Percentiles rank a stretch among this genome's conserved stretches.
Evolutionary conservation across 495 filamentous ascomycete species (phyloP).

Genomic region (Rhizodiscina lignyota): DNA sequence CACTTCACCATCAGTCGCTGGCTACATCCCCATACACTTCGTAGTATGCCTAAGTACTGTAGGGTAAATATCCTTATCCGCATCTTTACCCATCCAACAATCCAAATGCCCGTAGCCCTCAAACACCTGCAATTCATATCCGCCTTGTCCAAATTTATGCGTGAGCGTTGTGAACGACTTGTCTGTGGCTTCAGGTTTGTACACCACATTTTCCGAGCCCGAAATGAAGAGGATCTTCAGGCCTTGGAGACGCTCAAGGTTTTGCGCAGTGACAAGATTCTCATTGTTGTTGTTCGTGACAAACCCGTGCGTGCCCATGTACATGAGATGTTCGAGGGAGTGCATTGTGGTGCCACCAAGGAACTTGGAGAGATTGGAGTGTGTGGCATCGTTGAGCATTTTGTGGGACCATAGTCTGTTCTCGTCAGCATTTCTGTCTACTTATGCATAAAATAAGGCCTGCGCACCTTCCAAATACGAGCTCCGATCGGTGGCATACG

Average conservation of each 20-base stretch:
- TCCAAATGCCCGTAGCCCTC: conserved; percentile 53
- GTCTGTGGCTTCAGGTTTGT: conserved; percentile 39
- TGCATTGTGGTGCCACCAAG: conserved; percentile 47
- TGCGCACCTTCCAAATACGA: conserved; percentile 54
- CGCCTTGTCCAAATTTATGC: conserved; percentile 29
- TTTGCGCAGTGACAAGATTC: conserved; percentile 28
- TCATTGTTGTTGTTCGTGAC: conserved; percentile 31
- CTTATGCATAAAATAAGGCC: no score
- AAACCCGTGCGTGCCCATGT: conserved; percentile 33
- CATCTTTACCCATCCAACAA: conserved; percentile 45
- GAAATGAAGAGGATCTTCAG: conserved; percentile 42
- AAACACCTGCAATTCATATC: conserved; percentile 36
- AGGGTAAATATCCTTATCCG: no score
- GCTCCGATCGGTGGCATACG: conserved; percentile 39
- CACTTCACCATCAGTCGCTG: no score
- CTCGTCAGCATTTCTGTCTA: no score
- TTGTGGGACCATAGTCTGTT: conserved; percentile 39
- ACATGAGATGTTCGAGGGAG: conserved; percentile 38
- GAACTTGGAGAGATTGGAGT: conserved; percentile 43
- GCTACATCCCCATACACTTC: no score
- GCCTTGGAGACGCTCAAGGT: conserved; percentile 32
- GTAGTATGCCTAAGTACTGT: no score
- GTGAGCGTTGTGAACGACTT: conserved; percentile 38
- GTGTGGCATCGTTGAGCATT: conserved; percentile 47
- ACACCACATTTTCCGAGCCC: conserved; percentile 42